A percentile compares a stretch with the other conserved stretches of the same genome.
Evolutionary conservation across 495 filamentous ascomycete genomes (phyloP).

Genomic region (Tuber melanosporum): DNA sequence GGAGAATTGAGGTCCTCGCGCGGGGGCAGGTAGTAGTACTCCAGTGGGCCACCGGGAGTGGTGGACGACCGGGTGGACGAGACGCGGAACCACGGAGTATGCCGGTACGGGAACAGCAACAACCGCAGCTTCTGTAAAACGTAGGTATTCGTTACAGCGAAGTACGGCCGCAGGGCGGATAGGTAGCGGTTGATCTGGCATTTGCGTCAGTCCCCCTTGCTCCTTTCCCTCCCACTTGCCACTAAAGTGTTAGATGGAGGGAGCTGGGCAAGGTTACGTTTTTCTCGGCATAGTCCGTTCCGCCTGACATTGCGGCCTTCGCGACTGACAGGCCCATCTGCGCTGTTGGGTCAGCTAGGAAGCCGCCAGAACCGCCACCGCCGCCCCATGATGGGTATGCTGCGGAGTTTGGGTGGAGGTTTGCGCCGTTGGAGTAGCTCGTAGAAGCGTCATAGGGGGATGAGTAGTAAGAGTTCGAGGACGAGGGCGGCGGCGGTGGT

Average conservation of each 20-base stretch:
- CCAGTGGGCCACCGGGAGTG: conserved; percentile 59
- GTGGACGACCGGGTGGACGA: conserved; percentile 49
- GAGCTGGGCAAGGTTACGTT: conserved; percentile 56
- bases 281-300: conserved; percentile 86
- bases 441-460: conserved; percentile 73
- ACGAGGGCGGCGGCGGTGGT: conserved; percentile 75
- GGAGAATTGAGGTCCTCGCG: conserved; percentile 95
- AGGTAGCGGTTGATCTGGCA: conserved; percentile 82
- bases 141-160: conserved; percentile 91
- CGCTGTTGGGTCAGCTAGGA: conserved; percentile 93
- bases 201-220: not conserved
- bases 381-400: conserved; percentile 25
- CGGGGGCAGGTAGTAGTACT: conserved; percentile 87
- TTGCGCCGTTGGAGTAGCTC: conserved; percentile 48
- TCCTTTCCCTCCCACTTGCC: not conserved
- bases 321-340: conserved; percentile 95
- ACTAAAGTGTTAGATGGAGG: not conserved
- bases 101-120: conserved; percentile 93
- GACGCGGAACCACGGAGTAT: conserved; percentile 86
- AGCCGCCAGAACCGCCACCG: conserved; percentile 58
- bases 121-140: conserved; percentile 77
- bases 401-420: conserved; percentile 49
- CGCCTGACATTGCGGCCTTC: conserved; percentile 78
- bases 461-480: conserved; percentile 56
- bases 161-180: conserved; percentile 91